A percentile compares a stretch with the other conserved stretches of the same genome.
Conservation (phyloP, 257 asterid genomes). For the Fraxinus excelsior region DNA sequence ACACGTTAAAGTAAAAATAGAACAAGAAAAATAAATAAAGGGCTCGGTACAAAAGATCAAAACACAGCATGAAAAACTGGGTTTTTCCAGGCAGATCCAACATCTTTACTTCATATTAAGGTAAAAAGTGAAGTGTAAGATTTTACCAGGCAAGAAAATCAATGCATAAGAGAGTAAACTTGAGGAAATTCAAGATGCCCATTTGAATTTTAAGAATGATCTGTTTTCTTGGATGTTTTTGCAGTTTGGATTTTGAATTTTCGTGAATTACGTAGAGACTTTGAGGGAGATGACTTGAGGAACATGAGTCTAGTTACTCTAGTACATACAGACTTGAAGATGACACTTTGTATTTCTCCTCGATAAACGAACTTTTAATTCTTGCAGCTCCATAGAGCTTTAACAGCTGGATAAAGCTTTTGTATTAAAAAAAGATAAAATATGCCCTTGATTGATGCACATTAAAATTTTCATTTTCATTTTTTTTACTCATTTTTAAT, state of each 20-base stretch:
- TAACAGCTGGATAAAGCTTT: no score
- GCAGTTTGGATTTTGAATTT: background rate
- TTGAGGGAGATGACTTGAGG: background rate
- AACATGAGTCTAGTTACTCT: no score
- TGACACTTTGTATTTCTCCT: no score
- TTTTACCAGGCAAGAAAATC: background rate
- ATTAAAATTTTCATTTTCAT: no score
- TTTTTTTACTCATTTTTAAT: no score
- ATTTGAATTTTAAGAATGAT: slow-evolving; percentile 22
- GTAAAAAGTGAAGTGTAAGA: background rate
- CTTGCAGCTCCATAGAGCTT: no score
- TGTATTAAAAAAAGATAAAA: no score
- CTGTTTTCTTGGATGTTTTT: no score
- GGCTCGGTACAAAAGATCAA: background rate
- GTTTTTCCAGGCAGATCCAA: background rate
- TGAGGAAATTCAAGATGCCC: slow-evolving; percentile 35
- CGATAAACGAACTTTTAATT: no score
- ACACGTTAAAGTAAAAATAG: background rate
- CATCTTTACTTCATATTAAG: background rate
- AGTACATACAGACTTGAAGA: no score
- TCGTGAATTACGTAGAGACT: background rate
- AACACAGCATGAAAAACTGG: background rate
- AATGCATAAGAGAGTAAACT: slow-evolving; percentile 22
- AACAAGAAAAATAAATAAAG: background rate
- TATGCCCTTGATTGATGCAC: no score